Percentiles rank a stretch among this genome's conserved stretches.
Evolutionary conservation across 805 yeast genomes (phyloP).

Genomic region (Kregervanrija pseudodelftensis): DNA sequence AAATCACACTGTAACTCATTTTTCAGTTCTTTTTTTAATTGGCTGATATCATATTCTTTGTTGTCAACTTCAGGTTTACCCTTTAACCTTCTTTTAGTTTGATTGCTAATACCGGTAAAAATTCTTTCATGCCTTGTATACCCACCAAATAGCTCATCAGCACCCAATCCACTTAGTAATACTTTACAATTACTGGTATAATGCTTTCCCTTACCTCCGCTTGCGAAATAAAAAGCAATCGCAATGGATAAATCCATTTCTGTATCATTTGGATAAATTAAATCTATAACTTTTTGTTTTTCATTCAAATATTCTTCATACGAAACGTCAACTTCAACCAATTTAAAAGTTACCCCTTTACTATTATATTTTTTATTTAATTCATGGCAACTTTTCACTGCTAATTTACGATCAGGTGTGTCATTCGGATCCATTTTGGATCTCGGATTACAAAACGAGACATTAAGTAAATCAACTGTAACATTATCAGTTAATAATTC

Average conservation of each 20-base stretch:
- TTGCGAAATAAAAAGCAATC: conserved; percentile 89
- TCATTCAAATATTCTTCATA: conserved; percentile 55
- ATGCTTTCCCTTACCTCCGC: conserved; percentile 37
- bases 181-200: conserved; percentile 59
- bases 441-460: conserved; percentile 87
- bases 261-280: conserved; percentile 79
- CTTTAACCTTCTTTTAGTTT: conserved; percentile 15
- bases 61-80: conserved; percentile 16
- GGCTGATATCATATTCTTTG: conserved; percentile 8
- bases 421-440: conserved; percentile 48
- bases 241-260: conserved; percentile 97
- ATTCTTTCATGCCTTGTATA: conserved; percentile 73
- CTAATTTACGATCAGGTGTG: conserved; percentile 85
- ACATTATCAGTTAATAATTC: conserved; percentile 23
- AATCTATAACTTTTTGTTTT: conserved; percentile 43
- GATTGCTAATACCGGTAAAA: conserved; percentile 28
- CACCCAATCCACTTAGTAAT: conserved; percentile 87
- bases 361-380: conserved; percentile 38
- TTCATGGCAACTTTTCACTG: conserved; percentile 51
- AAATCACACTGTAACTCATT: conserved; percentile 66
- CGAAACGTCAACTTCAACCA: conserved; percentile 68
- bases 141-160: conserved; percentile 96
- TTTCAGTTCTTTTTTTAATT: conserved; percentile 35
- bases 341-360: conserved; percentile 30
- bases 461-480: conserved; percentile 76